These are phyloP conservation scores for Micromonas pusilla DNA, from an alignment of 139 green algal species.

Conservation along the genomic window DNA sequence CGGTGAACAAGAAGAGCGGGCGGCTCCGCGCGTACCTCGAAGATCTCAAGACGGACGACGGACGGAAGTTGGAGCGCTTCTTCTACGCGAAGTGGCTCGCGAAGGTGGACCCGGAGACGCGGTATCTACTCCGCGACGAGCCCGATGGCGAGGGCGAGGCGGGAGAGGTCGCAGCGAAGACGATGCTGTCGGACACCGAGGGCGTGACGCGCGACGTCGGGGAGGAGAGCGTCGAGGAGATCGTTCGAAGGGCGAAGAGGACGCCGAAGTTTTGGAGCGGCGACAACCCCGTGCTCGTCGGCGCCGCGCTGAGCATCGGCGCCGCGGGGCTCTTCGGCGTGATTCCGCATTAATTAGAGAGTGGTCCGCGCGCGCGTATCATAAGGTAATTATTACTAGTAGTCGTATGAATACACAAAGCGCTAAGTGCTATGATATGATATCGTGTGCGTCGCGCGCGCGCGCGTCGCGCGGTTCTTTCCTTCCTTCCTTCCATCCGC, in stretches of 20 bases:
- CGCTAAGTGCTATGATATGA: too few species aligned
- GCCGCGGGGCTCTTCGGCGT: background rate
- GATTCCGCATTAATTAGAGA: constrained; percentile 1
- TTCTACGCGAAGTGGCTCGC: constrained; percentile 32
- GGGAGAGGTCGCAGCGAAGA: background rate
- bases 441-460: too few species aligned
- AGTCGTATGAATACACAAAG: too few species aligned
- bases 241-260: constrained; percentile 13
- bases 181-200: constrained; percentile 8
- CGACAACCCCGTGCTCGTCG: constrained; percentile 33
- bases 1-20: constrained; percentile 27
- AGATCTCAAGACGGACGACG: constrained; percentile 29
- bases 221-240: constrained; percentile 4
- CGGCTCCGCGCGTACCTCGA: constrained; percentile 23
- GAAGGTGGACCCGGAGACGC: constrained; percentile 35
- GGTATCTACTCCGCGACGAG: constrained; percentile 32
- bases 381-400: background rate
- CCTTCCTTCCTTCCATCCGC: background rate
- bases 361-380: background rate
- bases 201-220: background rate
- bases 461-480: too few species aligned
- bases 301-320: constrained; percentile 4
- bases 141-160: background rate
- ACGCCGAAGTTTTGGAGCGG: constrained; percentile 31
- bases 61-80: constrained; percentile 19